Percentiles rank a stretch among this genome's conserved stretches.
phyloP scores from a whole-genome alignment of 164 flowering plant species.

The Taxillus chinensis region DNA sequence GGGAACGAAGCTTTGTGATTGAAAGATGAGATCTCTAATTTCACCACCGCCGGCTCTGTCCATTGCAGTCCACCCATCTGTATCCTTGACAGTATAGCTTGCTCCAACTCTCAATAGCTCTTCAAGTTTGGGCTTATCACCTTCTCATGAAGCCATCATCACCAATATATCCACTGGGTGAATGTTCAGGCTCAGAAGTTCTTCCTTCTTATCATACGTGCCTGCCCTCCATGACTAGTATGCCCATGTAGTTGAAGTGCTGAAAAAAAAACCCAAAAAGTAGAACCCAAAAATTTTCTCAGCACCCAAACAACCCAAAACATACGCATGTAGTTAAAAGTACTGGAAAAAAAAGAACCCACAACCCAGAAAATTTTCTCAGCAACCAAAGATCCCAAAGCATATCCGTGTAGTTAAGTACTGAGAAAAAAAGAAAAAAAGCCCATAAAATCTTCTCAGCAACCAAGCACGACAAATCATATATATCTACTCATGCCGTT shows the following conservation, averaged over 20 bases:
- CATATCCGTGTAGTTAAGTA: too few species aligned
- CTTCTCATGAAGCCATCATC: constrained; percentile 83
- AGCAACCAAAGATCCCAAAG: not conserved
- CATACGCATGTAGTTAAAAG: not conserved
- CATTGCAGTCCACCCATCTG: constrained; percentile 75
- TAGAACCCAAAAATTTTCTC: not conserved
- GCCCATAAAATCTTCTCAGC: too few species aligned
- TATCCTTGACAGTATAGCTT: constrained; percentile 55
- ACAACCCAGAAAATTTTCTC: too few species aligned
- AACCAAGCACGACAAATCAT: too few species aligned
- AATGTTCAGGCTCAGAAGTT: constrained; percentile 58
- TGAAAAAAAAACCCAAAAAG: constrained; percentile 20
- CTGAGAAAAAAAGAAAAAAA: too few species aligned
- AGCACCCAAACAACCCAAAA: not conserved
- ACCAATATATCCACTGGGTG: constrained; percentile 88
- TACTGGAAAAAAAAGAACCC: too few species aligned
- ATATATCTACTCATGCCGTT: too few species aligned
- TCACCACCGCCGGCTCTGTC: constrained; percentile 62
- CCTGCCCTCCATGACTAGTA: constrained; percentile 85
- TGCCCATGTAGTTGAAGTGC: constrained; percentile 96
- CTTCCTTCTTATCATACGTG: constrained; percentile 74
- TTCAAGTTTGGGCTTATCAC: constrained; percentile 83
- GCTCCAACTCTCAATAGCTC: constrained; percentile 86
- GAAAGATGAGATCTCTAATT: constrained; percentile 58
- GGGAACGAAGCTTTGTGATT: too few species aligned